Evolutionary conservation across 1,284 basidiomycete genomes (phyloP).

Genomic region (Xerocomus cyaneibrunnescens): DNA sequence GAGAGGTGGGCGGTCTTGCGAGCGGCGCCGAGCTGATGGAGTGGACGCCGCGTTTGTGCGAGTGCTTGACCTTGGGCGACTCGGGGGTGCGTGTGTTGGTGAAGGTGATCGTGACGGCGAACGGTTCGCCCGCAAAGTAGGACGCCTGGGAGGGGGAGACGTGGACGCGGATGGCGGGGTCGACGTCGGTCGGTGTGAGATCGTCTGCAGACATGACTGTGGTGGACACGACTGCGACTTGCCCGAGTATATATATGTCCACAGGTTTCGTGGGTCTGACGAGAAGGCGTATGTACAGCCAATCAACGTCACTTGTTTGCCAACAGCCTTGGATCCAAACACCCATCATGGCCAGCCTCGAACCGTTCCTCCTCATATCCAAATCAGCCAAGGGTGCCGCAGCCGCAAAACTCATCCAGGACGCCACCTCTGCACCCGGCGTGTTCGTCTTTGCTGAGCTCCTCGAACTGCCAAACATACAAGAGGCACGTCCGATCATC

Average conservation of each 20-base stretch:
- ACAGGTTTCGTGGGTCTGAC: no score
- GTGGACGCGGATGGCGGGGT: conserved; percentile 59
- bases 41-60: conserved; percentile 67
- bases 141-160: conserved; percentile 82
- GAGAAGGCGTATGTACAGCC: no score
- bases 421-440: conserved; percentile 85
- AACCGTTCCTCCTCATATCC: conserved; percentile 87
- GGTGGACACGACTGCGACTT: no score
- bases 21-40: conserved; percentile 75
- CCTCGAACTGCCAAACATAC: conserved; percentile 77
- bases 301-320: neutral
- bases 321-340: conserved; percentile 22
- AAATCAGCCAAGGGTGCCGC: conserved; percentile 89
- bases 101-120: conserved; percentile 84
- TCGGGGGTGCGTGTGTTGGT: conserved; percentile 72
- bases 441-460: conserved; percentile 91
- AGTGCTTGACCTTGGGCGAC: conserved; percentile 40
- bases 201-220: conserved; percentile 24
- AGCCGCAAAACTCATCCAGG: conserved; percentile 83
- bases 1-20: conserved; percentile 73
- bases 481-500: conserved; percentile 57
- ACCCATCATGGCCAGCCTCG: conserved; percentile 50
- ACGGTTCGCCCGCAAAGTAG: conserved; percentile 90
- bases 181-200: conserved; percentile 25
- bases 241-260: no score